Evolutionary conservation across 78 protist species (phyloP).

Genomic region (Creolimax fragrantissima): DNA sequence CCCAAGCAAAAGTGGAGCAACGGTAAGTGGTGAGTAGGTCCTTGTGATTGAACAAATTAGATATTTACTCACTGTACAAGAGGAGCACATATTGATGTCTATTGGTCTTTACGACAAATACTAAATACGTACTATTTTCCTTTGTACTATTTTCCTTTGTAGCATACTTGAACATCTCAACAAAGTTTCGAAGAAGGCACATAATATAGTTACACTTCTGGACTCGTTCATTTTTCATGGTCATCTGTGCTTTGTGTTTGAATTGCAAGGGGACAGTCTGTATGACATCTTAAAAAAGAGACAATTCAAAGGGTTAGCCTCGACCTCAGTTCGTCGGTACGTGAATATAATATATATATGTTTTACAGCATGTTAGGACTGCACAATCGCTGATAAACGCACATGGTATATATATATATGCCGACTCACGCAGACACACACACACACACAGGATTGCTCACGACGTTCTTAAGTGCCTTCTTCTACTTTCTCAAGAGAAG

Average conservation of each 20-base stretch:
- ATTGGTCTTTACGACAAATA: too few relatives aligned
- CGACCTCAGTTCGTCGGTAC: neutral
- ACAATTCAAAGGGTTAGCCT: neutral
- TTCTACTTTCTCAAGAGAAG: slow-evolving; percentile 8
- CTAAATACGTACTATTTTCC: too few relatives aligned
- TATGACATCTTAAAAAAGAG: slow-evolving; percentile 55
- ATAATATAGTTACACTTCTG: slow-evolving; percentile 32
- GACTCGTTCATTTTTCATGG: slow-evolving; percentile 45
- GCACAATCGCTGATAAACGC: too few relatives aligned
- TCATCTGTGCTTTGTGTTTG: slow-evolving; percentile 84
- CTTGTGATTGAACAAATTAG: too few relatives aligned
- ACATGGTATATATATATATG: too few relatives aligned
- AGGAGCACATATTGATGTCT: too few relatives aligned
- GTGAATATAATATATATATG: too few relatives aligned
- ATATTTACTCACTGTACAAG: too few relatives aligned
- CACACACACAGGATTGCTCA: neutral
- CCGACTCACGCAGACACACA: too few relatives aligned
- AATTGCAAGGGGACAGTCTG: slow-evolving; percentile 65
- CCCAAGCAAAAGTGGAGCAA: neutral
- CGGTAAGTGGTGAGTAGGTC: too few relatives aligned
- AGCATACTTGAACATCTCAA: neutral
- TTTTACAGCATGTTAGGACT: too few relatives aligned
- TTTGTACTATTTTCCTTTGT: too few relatives aligned
- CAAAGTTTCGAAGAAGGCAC: neutral
- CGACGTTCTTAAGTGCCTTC: slow-evolving; percentile 34